Conservation (phyloP, 495 filamentous ascomycete genomes). For the Neurospora intermedia region DNA sequence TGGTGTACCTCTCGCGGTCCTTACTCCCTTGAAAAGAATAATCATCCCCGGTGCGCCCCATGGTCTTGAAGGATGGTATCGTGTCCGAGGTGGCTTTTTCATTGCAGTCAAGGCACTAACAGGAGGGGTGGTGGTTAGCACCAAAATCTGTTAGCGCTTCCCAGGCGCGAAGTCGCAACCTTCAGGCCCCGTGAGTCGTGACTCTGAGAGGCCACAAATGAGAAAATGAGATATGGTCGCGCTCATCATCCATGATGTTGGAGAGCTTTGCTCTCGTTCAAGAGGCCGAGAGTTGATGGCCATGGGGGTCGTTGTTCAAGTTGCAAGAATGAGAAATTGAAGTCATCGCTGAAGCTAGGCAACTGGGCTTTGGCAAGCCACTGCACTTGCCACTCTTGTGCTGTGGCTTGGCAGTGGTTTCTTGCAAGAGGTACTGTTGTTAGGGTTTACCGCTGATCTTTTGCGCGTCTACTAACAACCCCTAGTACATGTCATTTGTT, state of each 20-base stretch:
- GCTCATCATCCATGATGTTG: fast-evolving
- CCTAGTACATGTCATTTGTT: not conserved
- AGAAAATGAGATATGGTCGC: no score
- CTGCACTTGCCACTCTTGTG: not conserved
- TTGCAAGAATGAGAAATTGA: not conserved
- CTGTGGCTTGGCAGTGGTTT: not conserved
- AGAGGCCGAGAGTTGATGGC: no score
- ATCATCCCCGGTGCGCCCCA: not conserved
- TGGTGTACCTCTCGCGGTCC: not conserved
- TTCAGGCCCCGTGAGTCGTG: no score
- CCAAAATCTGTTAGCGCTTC: not conserved
- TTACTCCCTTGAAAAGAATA: not conserved
- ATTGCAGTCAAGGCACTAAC: not conserved
- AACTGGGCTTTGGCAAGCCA: not conserved
- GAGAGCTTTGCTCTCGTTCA: no score
- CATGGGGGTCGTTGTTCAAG: no score
- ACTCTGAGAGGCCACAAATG: no score
- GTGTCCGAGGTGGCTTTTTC: not conserved
- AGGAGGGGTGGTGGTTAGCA: not conserved
- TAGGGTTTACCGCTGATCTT: not conserved
- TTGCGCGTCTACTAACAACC: not conserved
- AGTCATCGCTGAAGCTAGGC: not conserved
- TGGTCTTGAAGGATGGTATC: not conserved
- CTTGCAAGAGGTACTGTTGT: not conserved
- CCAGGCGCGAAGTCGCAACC: not conserved